Percentiles rank a stretch among this genome's conserved stretches.
phyloP scores from a whole-genome alignment of 106 monocot genomes.

The Posidonia australis region DNA sequence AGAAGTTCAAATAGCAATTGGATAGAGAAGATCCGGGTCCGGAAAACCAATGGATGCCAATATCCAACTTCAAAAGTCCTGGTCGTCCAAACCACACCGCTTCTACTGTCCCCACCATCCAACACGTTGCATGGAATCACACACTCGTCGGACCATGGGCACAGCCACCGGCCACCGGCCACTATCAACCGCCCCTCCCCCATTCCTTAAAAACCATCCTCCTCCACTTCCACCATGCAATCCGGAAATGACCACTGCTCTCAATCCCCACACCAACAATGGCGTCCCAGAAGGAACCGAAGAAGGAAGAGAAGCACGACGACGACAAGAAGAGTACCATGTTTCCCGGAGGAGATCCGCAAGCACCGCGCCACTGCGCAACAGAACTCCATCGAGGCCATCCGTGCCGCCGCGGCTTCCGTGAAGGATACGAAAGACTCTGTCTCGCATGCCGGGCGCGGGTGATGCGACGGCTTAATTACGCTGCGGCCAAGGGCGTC shows the following conservation, averaged over 20 bases:
- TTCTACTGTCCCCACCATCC: background rate
- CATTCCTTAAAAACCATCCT: background rate
- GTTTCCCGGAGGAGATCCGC: constrained; percentile 38
- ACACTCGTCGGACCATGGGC: constrained; percentile 2
- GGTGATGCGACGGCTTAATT: constrained; percentile 23
- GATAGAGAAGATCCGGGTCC: too few relatives aligned
- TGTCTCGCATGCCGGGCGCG: constrained; percentile 14
- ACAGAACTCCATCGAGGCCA: constrained; percentile 61
- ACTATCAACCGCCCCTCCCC: background rate
- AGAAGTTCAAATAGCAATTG: too few relatives aligned
- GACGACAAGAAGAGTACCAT: background rate
- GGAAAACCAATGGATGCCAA: too few relatives aligned
- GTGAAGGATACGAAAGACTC: constrained; percentile 38
- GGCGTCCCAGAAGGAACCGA: background rate
- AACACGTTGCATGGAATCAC: background rate
- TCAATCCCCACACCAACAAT: background rate
- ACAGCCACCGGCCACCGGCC: background rate
- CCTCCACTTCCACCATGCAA: background rate
- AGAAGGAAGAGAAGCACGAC: background rate
- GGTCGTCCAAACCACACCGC: background rate
- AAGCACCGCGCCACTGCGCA: constrained; percentile 39
- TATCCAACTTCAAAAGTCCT: background rate
- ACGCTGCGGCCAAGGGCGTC: constrained; percentile 9
- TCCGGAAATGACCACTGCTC: background rate
- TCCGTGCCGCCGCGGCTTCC: constrained; percentile 28